Percentiles rank a stretch among this genome's conserved stretches.
Conservation (phyloP, 176 grass and related monocot genomes). For the Saccharum officinarum region DNA sequence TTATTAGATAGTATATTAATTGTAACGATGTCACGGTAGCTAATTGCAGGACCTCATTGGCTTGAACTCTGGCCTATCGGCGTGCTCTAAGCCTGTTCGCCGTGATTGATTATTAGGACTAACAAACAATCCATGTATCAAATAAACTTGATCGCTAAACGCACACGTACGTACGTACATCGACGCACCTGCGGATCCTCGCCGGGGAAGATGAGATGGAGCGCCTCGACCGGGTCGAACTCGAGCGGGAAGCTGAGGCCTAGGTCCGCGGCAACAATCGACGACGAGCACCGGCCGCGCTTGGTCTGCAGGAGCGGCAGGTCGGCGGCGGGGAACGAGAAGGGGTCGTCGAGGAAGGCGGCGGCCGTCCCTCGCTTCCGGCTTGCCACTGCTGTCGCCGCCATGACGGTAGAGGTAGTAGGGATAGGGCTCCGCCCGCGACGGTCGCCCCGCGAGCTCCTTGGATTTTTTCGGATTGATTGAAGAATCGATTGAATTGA, state of each 20-base stretch:
- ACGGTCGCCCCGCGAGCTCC: not conserved
- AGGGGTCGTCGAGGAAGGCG: constrained; percentile 12
- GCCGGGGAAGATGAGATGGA: constrained; percentile 45
- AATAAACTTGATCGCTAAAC: not conserved
- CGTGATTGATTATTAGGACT: not conserved
- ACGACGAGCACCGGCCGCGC: constrained; percentile 36
- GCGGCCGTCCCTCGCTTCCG: constrained; percentile 30
- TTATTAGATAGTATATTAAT: not conserved
- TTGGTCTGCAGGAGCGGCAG: not conserved
- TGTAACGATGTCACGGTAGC: too few species aligned
- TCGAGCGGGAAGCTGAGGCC: constrained; percentile 32
- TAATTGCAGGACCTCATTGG: not conserved
- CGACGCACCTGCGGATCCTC: constrained; percentile 25
- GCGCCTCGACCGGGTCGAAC: constrained; percentile 30
- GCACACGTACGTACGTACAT: not conserved
- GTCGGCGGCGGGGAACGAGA: not conserved
- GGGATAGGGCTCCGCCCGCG: not conserved
- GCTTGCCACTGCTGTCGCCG: not conserved
- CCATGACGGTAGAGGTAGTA: not conserved
- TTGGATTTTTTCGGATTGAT: not conserved
- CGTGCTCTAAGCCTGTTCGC: not conserved
- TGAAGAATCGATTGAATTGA: not conserved
- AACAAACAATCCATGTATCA: not conserved
- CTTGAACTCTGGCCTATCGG: not conserved
- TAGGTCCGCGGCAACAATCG: constrained; percentile 6